Evolutionary conservation across 1,139 yeast genomes (phyloP), one percentile per base, ranked within the genome.

Genomic region (Pichia inconspicua): DNA sequence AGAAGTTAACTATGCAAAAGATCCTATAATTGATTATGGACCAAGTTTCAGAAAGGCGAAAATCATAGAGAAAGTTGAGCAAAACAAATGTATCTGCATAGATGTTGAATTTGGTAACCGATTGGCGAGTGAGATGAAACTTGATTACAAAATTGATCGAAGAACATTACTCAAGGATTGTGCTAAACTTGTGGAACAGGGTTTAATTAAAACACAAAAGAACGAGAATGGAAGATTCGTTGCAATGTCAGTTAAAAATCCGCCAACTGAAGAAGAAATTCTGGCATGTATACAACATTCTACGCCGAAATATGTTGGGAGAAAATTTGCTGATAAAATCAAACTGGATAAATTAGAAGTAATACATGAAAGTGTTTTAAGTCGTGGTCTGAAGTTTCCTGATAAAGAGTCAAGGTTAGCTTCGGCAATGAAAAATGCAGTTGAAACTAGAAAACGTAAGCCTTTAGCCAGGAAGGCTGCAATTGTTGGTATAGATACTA

Each of bases 161-260:
- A 72, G 72, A 49, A 78, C 83, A 0, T 49, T 77, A 8, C 67
- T 69, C 1, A 66, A 77, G 43, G 82, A 77, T 57, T 68, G 75
- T 1, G 30, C 19, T 1, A 9, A 19, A 9, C 48, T 63, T 32
- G 53, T 58, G 53, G 35, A 60, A 57, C 50, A 65, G 57, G 62
- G 69, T 42, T 22, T 46, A 32, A 37, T 51, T 40, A 31, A 34
- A 25, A 28, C 41, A 9, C 45, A 47, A 40, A 39, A 43, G 17
- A 11, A 35, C 9, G 46, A 40, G n/a, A 35, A 42, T 41, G 42
- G 52, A 42, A 40, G 32, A 43, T 25, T 45, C 49, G 14, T 50
- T 53, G 36, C 35, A 27, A 50, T 47, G 14, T 56, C 59, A 4
- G 34, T 47, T 2, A 42, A 37, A n/a, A 53, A 55, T 31, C 51